phyloP scores from a whole-genome alignment of 2,329 filamentous ascomycete species.

The Colletotrichum navitas region DNA sequence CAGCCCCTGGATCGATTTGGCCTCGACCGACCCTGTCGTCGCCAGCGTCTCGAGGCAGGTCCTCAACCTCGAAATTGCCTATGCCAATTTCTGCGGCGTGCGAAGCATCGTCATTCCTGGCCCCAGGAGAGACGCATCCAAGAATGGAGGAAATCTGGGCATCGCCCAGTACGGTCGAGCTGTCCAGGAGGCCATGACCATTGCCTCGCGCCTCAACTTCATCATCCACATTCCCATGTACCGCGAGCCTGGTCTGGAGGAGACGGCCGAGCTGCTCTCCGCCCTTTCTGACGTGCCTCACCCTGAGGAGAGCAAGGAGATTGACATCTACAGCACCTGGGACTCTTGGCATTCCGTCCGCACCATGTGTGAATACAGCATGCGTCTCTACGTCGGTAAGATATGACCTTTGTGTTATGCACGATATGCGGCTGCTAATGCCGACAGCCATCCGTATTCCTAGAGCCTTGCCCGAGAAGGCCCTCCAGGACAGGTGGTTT shows the following conservation, averaged over 20 bases:
- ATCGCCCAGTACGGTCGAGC: slow-evolving; percentile 84
- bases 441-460: slow-evolving; percentile 68
- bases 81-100: slow-evolving; percentile 94
- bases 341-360: slow-evolving; percentile 94
- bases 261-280: slow-evolving; percentile 66
- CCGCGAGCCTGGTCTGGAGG: slow-evolving; percentile 73
- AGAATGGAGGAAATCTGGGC: slow-evolving; percentile 62
- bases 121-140: slow-evolving; percentile 74
- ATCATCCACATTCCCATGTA: slow-evolving; percentile 88
- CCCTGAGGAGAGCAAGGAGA: slow-evolving; percentile 55
- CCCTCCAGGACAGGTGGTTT: slow-evolving; percentile 76
- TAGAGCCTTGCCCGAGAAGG: slow-evolving; percentile 68
- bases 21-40: slow-evolving; percentile 84
- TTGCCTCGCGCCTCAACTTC: slow-evolving; percentile 82
- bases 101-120: slow-evolving; percentile 86
- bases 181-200: slow-evolving; percentile 81
- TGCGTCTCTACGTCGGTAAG: slow-evolving; percentile 87
- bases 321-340: slow-evolving; percentile 86
- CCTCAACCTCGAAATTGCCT: slow-evolving; percentile 90
- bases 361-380: slow-evolving; percentile 86
- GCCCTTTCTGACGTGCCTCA: slow-evolving; percentile 53
- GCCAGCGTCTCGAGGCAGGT: slow-evolving; percentile 90
- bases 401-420: slow-evolving; percentile 30
- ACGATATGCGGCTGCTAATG: slow-evolving; percentile 1
- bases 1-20: slow-evolving; percentile 95